Conservation (phyloP, 2,329 filamentous ascomycete species). For the Pyrenochaeta sp. region DNA sequence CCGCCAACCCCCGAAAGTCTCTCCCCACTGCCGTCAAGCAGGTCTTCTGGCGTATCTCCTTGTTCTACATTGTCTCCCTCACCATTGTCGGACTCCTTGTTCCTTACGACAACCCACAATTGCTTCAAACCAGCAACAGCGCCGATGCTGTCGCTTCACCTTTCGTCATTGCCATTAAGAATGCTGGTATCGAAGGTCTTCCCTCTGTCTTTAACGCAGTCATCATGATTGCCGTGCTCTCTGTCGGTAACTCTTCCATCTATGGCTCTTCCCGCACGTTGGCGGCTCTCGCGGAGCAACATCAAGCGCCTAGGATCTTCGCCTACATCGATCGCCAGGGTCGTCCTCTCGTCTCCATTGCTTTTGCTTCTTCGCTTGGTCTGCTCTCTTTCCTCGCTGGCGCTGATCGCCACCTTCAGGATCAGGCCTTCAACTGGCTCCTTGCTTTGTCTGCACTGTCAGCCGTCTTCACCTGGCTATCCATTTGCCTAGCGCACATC, state of each 20-base stretch:
- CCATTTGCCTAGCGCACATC: slow-evolving; percentile 67
- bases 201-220: slow-evolving; percentile 95
- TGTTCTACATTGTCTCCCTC: slow-evolving; percentile 85
- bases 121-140: slow-evolving; percentile 66
- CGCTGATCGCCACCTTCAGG: slow-evolving; percentile 45
- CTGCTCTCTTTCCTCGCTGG: slow-evolving; percentile 66
- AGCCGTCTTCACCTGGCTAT: slow-evolving; percentile 79
- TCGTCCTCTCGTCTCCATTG: slow-evolving; percentile 64
- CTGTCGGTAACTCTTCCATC: slow-evolving; percentile 89
- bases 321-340: slow-evolving; percentile 68
- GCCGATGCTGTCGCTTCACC: slow-evolving; percentile 79
- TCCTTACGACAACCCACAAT: slow-evolving; percentile 70
- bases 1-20: slow-evolving; percentile 80
- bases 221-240: slow-evolving; percentile 88
- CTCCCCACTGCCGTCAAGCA: slow-evolving; percentile 91
- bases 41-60: slow-evolving; percentile 82
- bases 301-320: slow-evolving; percentile 63
- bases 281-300: slow-evolving; percentile 85
- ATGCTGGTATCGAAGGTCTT: slow-evolving; percentile 80
- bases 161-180: slow-evolving; percentile 90
- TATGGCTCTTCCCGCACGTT: slow-evolving; percentile 92
- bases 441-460: slow-evolving; percentile 75
- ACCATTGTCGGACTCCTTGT: slow-evolving; percentile 83
- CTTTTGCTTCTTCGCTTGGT: slow-evolving; percentile 63
- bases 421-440: slow-evolving; percentile 68